These are phyloP conservation scores for Nelumbo lutea DNA, from an alignment of 164 flowering plant species.

Conservation along the genomic window DNA sequence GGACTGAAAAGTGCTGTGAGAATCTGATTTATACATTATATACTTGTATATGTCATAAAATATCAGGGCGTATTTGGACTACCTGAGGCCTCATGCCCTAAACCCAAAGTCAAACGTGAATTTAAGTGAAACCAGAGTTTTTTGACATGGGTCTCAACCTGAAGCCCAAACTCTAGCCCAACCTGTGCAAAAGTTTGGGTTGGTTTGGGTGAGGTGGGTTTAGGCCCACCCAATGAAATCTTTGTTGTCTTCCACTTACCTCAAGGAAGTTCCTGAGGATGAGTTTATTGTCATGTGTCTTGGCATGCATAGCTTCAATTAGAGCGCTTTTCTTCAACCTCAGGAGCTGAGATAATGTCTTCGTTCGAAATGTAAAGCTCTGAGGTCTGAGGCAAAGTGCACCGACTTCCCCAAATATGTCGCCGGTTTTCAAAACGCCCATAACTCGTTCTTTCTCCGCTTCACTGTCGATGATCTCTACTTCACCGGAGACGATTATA, in stretches of 20 bases:
- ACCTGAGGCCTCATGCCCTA: too few species aligned
- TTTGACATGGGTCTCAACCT: too few species aligned
- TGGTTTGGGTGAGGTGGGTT: too few species aligned
- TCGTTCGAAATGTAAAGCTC: constrained; percentile 60
- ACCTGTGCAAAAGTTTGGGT: too few species aligned
- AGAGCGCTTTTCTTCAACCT: constrained; percentile 56
- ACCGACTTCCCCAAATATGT: constrained; percentile 84
- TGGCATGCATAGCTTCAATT: constrained; percentile 60
- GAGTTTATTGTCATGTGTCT: constrained; percentile 46
- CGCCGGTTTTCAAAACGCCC: constrained; percentile 48
- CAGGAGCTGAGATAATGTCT: constrained; percentile 68
- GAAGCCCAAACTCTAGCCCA: too few species aligned
- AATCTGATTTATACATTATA: too few species aligned
- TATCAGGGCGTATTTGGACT: too few species aligned
- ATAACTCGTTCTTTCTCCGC: constrained; percentile 47
- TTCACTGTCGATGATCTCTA: constrained; percentile 58
- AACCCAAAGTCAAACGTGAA: too few species aligned
- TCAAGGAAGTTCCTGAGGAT: constrained; percentile 72
- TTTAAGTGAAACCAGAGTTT: too few species aligned
- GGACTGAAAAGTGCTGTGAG: too few species aligned
- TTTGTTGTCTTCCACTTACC: constrained; percentile 25
- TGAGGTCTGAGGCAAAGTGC: constrained; percentile 78
- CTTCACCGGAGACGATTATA: constrained; percentile 78
- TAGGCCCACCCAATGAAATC: neutral
- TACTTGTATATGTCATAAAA: too few species aligned